A percentile compares a stretch with the other conserved stretches of the same genome.
Conservation (phyloP, 257 asterid species). For the Solanum peruvianum region DNA sequence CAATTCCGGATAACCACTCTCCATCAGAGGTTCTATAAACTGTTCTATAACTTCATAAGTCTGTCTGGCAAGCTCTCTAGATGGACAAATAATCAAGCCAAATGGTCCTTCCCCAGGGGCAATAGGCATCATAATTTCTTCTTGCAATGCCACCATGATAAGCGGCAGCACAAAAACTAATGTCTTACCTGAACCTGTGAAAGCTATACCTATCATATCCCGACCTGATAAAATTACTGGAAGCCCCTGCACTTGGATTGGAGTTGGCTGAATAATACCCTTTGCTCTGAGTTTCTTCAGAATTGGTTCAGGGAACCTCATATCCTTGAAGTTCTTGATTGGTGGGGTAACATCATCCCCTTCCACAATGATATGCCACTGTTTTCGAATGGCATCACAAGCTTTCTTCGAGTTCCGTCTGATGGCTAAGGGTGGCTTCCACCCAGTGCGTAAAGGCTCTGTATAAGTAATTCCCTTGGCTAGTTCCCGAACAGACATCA, state of each 20-base stretch:
- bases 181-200: conserved; percentile 90
- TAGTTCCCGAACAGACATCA: conserved; percentile 79
- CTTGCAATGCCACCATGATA: conserved; percentile 78
- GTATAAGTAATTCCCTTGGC: conserved; percentile 77
- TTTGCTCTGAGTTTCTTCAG: conserved; percentile 57
- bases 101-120: conserved; percentile 82
- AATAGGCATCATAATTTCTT: conserved; percentile 76
- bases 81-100: conserved; percentile 78
- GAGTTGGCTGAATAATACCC: conserved; percentile 83
- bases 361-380: conserved; percentile 81
- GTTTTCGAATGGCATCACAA: conserved; percentile 59
- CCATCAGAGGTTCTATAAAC: conserved; percentile 61
- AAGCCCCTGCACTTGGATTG: conserved; percentile 87
- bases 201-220: conserved; percentile 92
- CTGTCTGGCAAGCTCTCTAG: conserved; percentile 87
- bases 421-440: conserved; percentile 77
- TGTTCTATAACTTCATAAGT: conserved; percentile 73
- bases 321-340: conserved; percentile 69
- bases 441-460: conserved; percentile 64
- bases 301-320: conserved; percentile 82
- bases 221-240: conserved; percentile 76
- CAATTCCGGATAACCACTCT: conserved; percentile 61
- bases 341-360: conserved; percentile 85
- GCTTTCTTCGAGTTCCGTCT: conserved; percentile 61
- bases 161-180: conserved; percentile 78